A percentile compares a stretch with the other conserved stretches of the same genome.
phyloP scores from a whole-genome alignment of 345 rosid genomes.

The Erodium maritimum region DNA sequence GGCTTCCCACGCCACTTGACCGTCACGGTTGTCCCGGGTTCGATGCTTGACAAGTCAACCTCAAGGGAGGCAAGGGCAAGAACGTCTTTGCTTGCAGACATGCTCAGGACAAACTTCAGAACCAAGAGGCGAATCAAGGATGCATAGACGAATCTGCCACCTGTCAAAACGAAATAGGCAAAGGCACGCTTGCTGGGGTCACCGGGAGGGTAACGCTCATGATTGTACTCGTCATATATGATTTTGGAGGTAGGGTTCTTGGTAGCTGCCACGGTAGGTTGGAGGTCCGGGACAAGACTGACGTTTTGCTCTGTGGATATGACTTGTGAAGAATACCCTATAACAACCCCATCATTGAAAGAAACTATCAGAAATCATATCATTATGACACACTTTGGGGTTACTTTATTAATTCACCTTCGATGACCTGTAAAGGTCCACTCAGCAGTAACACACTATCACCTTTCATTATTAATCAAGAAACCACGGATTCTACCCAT shows the following conservation, averaged over 20 bases:
- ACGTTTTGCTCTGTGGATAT: slow-evolving; percentile 25
- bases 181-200: slow-evolving; percentile 62
- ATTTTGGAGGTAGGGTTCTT: slow-evolving; percentile 43
- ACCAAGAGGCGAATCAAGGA: slow-evolving; percentile 44
- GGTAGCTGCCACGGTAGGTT: slow-evolving; percentile 45
- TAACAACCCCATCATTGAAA: slow-evolving; percentile 4
- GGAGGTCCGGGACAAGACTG: slow-evolving; percentile 31
- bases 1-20: slow-evolving; percentile 68
- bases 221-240: slow-evolving; percentile 45
- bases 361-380: neutral
- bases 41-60: slow-evolving; percentile 52
- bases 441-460: too few relatives aligned
- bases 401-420: too few relatives aligned
- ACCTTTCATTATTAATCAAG: too few relatives aligned
- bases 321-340: slow-evolving; percentile 51
- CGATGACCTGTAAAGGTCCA: too few relatives aligned
- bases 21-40: slow-evolving; percentile 46
- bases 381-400: too few relatives aligned
- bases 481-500: too few relatives aligned
- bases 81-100: slow-evolving; percentile 59
- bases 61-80: slow-evolving; percentile 59
- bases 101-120: slow-evolving; percentile 56
- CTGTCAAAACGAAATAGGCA: slow-evolving; percentile 50
- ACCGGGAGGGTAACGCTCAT: slow-evolving; percentile 52
- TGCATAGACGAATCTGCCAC: slow-evolving; percentile 61